Conservation (phyloP, 139 green algal genomes). For the Auxenochlorella pyrenoidosa region DNA sequence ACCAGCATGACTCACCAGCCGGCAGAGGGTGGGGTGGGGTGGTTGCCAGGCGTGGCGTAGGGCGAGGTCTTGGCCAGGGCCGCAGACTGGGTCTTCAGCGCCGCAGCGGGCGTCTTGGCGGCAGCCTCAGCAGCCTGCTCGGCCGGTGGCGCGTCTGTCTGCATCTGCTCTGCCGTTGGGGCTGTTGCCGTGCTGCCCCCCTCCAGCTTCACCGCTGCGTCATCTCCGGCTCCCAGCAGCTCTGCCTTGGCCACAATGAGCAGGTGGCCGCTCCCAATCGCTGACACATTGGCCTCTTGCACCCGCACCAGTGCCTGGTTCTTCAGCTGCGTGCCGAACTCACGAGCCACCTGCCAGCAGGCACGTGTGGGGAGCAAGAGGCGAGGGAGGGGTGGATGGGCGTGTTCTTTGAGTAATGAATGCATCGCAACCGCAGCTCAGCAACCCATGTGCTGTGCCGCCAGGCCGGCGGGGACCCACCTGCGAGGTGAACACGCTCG, state of each 20-base stretch:
- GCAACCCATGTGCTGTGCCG: too few relatives aligned
- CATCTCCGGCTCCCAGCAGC: neutral
- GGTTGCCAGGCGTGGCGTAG: slow-evolving; percentile 12
- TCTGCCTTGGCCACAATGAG: slow-evolving; percentile 51
- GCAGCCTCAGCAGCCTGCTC: neutral
- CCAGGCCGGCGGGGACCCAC: neutral
- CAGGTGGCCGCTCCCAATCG: slow-evolving; percentile 3
- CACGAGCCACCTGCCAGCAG: slow-evolving; percentile 19
- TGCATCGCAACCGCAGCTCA: too few relatives aligned
- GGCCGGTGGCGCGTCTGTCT: neutral
- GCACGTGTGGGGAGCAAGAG: too few relatives aligned
- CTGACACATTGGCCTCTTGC: slow-evolving; percentile 41
- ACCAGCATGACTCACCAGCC: slow-evolving; percentile 3
- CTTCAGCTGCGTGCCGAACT: slow-evolving; percentile 31
- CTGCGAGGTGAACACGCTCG: slow-evolving; percentile 55
- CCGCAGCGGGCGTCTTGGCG: slow-evolving; percentile 16
- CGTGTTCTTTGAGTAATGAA: neutral
- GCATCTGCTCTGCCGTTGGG: slow-evolving; percentile 12
- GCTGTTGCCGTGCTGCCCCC: neutral
- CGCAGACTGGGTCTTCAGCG: slow-evolving; percentile 17
- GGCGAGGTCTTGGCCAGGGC: slow-evolving; percentile 3
- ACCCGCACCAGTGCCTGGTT: slow-evolving; percentile 25
- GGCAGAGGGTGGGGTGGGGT: slow-evolving; percentile 39
- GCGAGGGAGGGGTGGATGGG: neutral
- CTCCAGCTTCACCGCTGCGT: neutral